Evolutionary conservation across 2,329 filamentous ascomycete genomes (phyloP), one percentile per base, ranked within the genome.

Genomic region (Rasamsonia emersonii): DNA sequence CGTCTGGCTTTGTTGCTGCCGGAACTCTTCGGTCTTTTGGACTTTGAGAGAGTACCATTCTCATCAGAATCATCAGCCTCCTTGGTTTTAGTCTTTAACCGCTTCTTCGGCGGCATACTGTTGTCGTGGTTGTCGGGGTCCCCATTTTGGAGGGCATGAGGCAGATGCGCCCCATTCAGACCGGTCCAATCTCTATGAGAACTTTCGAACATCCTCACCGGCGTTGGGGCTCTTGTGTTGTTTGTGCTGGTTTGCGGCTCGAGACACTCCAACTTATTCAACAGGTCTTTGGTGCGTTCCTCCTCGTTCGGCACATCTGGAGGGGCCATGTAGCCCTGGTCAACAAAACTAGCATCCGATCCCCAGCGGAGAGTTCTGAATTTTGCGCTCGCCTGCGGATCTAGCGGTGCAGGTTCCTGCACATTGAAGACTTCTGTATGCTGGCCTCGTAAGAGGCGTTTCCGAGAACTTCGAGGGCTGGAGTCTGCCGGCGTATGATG

Each of bases 301-400:
- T 79, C 75, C 18, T 65, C 64, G 3, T 73, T 73, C 21, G 79
- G 75, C 43, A 73, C 68, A 37, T 68, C 59, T 5, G 69, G 64
- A 7, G 65, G 63, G 1, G 77, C 71, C 5, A 73, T 59, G 45
- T 78, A 85, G n/a, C 67, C 69, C 44, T 74, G 71, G 4, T 66
- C 52, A 39, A 62, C 68, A 50, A 85, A 85, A 36, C 65, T 73
- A n/a, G 68, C 53, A 53, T 85, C 80, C 1, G 80, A 80, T 7
- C 80, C 80, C 72, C 76, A 84, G 39, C 73, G 71, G 26, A 81
- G 64, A 32, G 54, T 48, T 8, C 53, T 49, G 13, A 45, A 46
- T 65, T 46, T 65, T 36, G 56, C 51, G 32, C 50, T 58, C 20
- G 56, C 56, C 47, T 55, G 56, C 37, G 56, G 54, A 38, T 56